Base-by-base conservation (phyloP, 2,329 filamentous ascomycete species). In the Trichoderma asperellum region DNA sequence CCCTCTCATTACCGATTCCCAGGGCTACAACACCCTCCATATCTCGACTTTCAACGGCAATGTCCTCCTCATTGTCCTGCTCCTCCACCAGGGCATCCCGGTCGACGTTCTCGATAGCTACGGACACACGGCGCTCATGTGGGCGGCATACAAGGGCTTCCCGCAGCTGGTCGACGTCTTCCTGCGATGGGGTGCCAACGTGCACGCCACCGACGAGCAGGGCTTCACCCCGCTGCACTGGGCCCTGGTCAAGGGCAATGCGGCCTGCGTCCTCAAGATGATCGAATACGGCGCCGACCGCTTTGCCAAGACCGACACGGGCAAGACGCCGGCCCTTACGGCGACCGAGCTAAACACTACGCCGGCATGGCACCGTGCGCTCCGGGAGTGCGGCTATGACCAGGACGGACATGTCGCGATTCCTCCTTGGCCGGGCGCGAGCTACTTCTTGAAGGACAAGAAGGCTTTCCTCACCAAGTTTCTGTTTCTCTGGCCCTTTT, bases 1-100 rank as follows among this genome's bases (percentile, higher is more conserved):
- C 78, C 94, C 95, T 69, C 89, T 97, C 65, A 87, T 97, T 72
- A 94, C 92, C 77, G 96, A 99, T 78, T 90, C 93, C 61, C 94
- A 98, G 83, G 96, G 96, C 76, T 99, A 98, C 85, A 99, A 99
- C 79, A 96, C 97, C 64, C 87, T 99, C 29, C 96, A 99, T 79
- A 93, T 97, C 71, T 96, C 95, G 57, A 98, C 95, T 0, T 96
- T 99, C 77, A 96, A 98, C 79, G 96, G 96, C 73, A 98, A 97
- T 79, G 92, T 96, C 24, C 91, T 96, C 73, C 87, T 98, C 70
- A 87, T 99, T 34, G 89, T 94, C 61, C 87, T 99, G 1, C 88
- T 99, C 8, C 87, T 99, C 29, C 96, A 99, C 81, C 94, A 97
- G 77, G 94, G 96, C 77, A 96, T 99, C 70, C 93, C 94, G 18